Base-by-base conservation (phyloP, 331 rosid genomes). In the Spiraea crenata region DNA sequence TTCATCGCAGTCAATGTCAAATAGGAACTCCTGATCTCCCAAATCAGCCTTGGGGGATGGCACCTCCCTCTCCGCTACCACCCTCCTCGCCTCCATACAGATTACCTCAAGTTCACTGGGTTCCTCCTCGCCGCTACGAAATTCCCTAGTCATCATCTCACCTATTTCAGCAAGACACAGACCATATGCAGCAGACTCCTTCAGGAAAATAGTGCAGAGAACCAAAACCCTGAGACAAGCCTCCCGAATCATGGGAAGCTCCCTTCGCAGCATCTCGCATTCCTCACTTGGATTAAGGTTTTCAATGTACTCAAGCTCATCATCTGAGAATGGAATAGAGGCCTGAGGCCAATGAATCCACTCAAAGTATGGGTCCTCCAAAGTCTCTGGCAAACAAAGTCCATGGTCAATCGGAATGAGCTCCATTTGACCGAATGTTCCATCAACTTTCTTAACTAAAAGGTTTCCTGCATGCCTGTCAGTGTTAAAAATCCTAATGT, bases 311-410 rank as follows among this genome's bases (percentile, higher is more conserved):
- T 81, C 83, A 57, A 95, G 96, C 86, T 91, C 99, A 3, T 95
- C 99, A 13, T 89, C 96, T 1, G 98, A 74, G 77, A 95, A 95
- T 0, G 99, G 99, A 76, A 95, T 95, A 9, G 99, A 95, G 72
- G 99, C 86, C 74, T 95, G 99, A 63, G 98, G 99, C 99, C 99
- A 95, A 79, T 95, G 99, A 67, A 95, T 95, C 98, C 99, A 95
- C 87, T 95, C 99, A 60, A 95, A 91, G 61, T 95, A 91, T 0
- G 99, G 99, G 60, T 95, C 99, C 84, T 95, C 99, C 83, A 95
- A 80, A 66, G 90, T 76, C 60, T 95, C 98, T 0, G 99, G 98
- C 68, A 95, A 79, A 85, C 96, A 95, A 67, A 95, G 99, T 58
- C 99, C 99, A 16, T 95, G 99, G 78, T 95, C 99, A 78, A 95